Conservation (phyloP, 179 eudicot genomes). For the Beta lomatogona region DNA sequence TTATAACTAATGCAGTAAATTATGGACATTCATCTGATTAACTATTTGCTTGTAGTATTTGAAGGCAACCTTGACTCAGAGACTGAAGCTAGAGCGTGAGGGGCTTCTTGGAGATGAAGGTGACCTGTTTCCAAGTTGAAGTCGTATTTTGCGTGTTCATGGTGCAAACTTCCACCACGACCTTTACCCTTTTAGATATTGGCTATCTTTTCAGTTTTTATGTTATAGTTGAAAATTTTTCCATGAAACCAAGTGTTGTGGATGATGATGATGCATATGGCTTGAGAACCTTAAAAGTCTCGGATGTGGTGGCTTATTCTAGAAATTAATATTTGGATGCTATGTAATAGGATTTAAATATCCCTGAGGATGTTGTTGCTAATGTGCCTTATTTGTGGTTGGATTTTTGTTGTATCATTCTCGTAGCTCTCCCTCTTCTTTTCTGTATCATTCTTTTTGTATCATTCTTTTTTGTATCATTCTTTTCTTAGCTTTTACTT, state of each 20-base stretch:
- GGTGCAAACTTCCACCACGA: conserved; percentile 17
- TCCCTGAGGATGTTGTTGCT: conserved; percentile 30
- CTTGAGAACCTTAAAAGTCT: conserved; percentile 25
- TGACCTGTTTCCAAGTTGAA: conserved; percentile 23
- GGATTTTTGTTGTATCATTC: conserved; percentile 36
- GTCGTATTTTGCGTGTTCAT: conserved; percentile 13
- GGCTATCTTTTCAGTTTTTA: conserved; percentile 30
- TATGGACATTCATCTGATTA: background rate
- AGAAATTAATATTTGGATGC: conserved; percentile 33
- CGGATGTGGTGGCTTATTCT: conserved; percentile 35
- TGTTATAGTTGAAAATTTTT: conserved; percentile 24
- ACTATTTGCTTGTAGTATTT: conserved; percentile 18
- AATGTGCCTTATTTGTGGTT: conserved; percentile 26
- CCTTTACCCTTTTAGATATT: conserved; percentile 22
- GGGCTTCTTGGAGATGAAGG: conserved; percentile 26
- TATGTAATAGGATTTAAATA: conserved; percentile 42
- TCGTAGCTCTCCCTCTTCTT: conserved; percentile 19
- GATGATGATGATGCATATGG: conserved; percentile 29
- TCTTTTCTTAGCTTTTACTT: background rate
- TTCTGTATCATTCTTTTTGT: conserved; percentile 20
- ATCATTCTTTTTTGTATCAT: conserved; percentile 15
- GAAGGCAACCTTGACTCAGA: conserved; percentile 27
- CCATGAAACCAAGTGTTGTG: conserved; percentile 29
- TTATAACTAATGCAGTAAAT: background rate
- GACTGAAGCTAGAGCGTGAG: conserved; percentile 25